These are phyloP conservation scores for Solanum stenotomum DNA, from an alignment of 257 asterid genomes.

Conservation along the genomic window DNA sequence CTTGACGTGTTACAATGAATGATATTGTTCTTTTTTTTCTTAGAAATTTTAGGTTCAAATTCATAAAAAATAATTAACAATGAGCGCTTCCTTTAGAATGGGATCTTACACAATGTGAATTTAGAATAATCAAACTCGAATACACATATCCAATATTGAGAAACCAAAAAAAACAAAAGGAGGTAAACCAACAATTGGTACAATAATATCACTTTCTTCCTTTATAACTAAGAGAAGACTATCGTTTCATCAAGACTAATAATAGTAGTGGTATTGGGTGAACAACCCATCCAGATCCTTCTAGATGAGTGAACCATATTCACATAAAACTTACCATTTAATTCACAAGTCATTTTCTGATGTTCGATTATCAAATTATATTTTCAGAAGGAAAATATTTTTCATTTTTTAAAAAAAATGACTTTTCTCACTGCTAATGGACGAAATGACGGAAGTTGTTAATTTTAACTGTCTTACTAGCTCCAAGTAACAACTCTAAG, in stretches of 20 bases:
- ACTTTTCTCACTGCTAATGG: neutral
- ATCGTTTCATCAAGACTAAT: neutral
- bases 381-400: too few relatives aligned
- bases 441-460: neutral
- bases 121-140: too few relatives aligned
- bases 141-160: too few relatives aligned
- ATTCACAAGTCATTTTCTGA: neutral
- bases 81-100: too few relatives aligned
- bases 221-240: neutral
- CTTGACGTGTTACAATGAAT: too few relatives aligned
- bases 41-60: too few relatives aligned
- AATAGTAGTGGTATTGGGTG: neutral
- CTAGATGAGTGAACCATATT: neutral
- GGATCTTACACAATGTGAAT: too few relatives aligned
- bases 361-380: too few relatives aligned
- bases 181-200: neutral
- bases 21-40: too few relatives aligned
- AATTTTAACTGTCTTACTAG: neutral
- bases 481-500: too few relatives aligned
- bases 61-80: too few relatives aligned
- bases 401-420: too few relatives aligned
- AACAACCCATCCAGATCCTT: neutral
- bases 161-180: neutral
- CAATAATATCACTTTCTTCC: neutral
- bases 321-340: neutral